Conservation (phyloP, 805 yeast genomes). For the Ogataea paradorogensis region DNA sequence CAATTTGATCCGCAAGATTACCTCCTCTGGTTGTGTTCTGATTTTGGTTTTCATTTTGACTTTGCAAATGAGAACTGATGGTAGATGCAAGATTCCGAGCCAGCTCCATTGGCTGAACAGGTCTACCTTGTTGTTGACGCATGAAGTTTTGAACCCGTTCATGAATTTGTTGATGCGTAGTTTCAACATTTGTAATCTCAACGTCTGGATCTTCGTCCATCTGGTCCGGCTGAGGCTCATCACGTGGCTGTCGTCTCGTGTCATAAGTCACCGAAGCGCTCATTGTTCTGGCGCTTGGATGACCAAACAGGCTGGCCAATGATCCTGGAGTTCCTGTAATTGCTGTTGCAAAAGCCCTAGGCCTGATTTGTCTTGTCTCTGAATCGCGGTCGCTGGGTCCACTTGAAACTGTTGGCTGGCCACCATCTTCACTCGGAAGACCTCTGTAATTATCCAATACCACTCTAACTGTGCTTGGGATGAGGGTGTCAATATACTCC, state of each 20-base stretch:
- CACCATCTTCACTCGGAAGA: constrained; percentile 4
- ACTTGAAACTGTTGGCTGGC: constrained; percentile 17
- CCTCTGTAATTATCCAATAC: constrained; percentile 21
- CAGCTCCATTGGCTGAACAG: constrained; percentile 11
- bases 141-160: constrained; percentile 15
- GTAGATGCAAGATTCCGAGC: constrained; percentile 17
- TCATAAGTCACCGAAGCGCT: constrained; percentile 12
- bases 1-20: constrained; percentile 18
- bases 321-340: constrained; percentile 18
- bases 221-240: constrained; percentile 2
- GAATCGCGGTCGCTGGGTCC: constrained; percentile 11
- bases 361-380: constrained; percentile 14
- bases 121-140: constrained; percentile 12
- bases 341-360: constrained; percentile 16
- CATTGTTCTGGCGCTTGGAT: constrained; percentile 3
- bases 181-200: constrained; percentile 12
- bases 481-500: constrained; percentile 26
- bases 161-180: constrained; percentile 16
- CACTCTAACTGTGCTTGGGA: constrained; percentile 25
- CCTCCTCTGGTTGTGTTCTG: constrained; percentile 1
- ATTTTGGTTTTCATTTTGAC: not conserved
- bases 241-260: constrained; percentile 7
- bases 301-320: constrained; percentile 14
- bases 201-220: constrained; percentile 21
- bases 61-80: constrained; percentile 12